A percentile compares a stretch with the other conserved stretches of the same genome.
These are phyloP conservation scores for Saccharomycopsis vini DNA, from an alignment of 805 yeast species.

Conservation along the genomic window DNA sequence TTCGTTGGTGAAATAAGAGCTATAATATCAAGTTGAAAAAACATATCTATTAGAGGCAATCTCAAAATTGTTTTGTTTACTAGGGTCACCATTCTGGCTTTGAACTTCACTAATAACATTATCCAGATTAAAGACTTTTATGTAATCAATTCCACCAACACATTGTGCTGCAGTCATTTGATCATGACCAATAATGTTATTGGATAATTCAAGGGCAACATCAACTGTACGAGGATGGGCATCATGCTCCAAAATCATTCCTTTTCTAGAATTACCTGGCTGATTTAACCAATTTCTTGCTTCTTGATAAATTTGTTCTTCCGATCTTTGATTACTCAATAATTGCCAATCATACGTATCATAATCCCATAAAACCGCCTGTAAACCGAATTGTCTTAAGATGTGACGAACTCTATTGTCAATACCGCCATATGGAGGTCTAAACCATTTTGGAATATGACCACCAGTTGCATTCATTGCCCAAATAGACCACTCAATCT, in stretches of 20 bases:
- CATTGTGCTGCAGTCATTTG: constrained; percentile 78
- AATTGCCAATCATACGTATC: constrained; percentile 91
- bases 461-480: constrained; percentile 92
- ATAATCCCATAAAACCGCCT: constrained; percentile 81
- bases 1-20: no score
- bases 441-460: constrained; percentile 83
- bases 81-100: no score
- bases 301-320: constrained; percentile 45
- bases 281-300: constrained; percentile 42
- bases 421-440: constrained; percentile 95
- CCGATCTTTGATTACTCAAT: constrained; percentile 41
- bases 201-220: constrained; percentile 51
- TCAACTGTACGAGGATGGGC: constrained; percentile 56
- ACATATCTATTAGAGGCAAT: no score
- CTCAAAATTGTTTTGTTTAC: no score
- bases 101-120: no score
- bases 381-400: constrained; percentile 76
- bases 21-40: no score
- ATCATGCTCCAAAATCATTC: constrained; percentile 85
- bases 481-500: constrained; percentile 93
- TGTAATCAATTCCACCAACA: constrained; percentile 57
- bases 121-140: constrained; percentile 27
- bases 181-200: constrained; percentile 43
- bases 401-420: constrained; percentile 81
- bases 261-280: constrained; percentile 28